Base-by-base conservation (phyloP, 2,329 filamentous ascomycete species). In the Passalora sequoiae region DNA sequence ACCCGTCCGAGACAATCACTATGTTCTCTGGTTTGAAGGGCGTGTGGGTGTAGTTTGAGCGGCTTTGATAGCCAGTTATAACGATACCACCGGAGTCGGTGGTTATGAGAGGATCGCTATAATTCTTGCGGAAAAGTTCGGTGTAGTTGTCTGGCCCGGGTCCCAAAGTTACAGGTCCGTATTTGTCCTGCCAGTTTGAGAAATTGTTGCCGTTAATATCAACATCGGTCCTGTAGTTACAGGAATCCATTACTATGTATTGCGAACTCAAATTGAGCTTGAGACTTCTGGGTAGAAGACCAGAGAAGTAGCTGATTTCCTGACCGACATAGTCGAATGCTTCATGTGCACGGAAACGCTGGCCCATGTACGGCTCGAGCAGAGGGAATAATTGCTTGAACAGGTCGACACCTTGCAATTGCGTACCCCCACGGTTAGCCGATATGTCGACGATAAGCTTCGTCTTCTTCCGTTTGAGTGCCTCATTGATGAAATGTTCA, bases 381-480 rank as follows among this genome's bases (percentile, higher is more conserved):
- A 68, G 62, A 0, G 76, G 77, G 64, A 77, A 75, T 0, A 80
- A 66, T 58, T 72, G 62, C 40, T 76, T 75, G 65, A 82, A 81
- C 19, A 83, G 68, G 55, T 81, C 78, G 51, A 78, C 80, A 12
- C 50, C 79, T n/a, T 75, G 70, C 6, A 79, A 58, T 32, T 82
- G 74, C 10, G 69, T 71, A 17, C 80, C 79, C 30, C 80, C 80
- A 2, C 71, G 74, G 51, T 83, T 83, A 35, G 69, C 70, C 3
- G 70, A 71, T 4, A 82, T 62, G 51, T 82, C 78, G 21, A 83
- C 66, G 8, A 83, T 72, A 0, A 83, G 70, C 59, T 77, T 78
- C 33, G 70, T 78, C 64, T 79, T 81, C 44, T 73, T 74, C 1
- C 68, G 69, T 36, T 67, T 65, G 43, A 69, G 68, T 25, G 69